A percentile compares a stretch with the other conserved stretches of the same genome.
phyloP scores from a whole-genome alignment of 148 eudicot genomes.

The Suaeda aralocaspica region DNA sequence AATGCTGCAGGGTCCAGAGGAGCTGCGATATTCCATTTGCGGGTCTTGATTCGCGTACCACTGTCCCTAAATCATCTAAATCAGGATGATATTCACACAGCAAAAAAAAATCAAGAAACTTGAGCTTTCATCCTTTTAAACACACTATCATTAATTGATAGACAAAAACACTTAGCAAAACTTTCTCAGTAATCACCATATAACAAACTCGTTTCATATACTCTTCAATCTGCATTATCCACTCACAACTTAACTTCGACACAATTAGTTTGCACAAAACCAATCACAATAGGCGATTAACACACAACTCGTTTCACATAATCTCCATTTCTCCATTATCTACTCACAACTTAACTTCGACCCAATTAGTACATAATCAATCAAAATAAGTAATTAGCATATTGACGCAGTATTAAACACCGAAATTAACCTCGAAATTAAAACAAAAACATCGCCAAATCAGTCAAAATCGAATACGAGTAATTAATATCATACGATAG shows the following conservation, averaged over 20 bases:
- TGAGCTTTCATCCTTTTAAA: background rate
- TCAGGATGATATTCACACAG: conserved; percentile 11
- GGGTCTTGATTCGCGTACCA: conserved; percentile 99
- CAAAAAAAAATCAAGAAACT: background rate
- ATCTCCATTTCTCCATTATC: no score
- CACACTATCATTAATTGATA: no score
- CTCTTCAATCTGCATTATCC: no score
- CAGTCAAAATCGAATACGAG: background rate
- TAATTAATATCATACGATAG: background rate
- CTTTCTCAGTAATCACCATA: no score
- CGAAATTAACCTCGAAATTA: background rate
- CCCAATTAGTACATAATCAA: no score
- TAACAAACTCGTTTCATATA: no score
- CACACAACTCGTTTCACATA: no score
- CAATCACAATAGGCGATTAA: background rate
- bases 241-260: no score
- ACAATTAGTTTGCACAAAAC: no score
- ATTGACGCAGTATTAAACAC: background rate
- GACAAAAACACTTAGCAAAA: no score
- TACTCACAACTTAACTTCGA: no score
- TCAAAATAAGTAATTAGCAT: background rate
- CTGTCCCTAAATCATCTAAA: conserved; percentile 35
- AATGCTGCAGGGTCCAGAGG: conserved; percentile 99
- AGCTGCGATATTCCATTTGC: conserved; percentile 99
- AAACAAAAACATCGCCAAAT: background rate